These are phyloP conservation scores for Ogataea pini DNA, from an alignment of 805 yeast genomes.

Conservation along the genomic window DNA sequence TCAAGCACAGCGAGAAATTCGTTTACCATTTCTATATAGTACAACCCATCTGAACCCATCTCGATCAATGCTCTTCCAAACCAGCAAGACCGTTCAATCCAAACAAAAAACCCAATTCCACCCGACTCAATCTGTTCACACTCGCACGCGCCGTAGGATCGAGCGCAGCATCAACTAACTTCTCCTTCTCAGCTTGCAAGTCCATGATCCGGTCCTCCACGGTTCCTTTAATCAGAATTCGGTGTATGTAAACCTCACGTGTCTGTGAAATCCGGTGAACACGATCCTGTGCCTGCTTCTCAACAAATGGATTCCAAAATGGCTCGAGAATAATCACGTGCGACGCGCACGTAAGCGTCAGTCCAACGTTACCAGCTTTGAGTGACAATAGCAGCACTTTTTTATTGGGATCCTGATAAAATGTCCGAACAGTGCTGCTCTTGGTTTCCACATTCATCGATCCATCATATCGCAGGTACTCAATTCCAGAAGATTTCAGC, in stretches of 20 bases:
- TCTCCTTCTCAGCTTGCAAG: slow-evolving; percentile 76
- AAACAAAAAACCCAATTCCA: slow-evolving; percentile 75
- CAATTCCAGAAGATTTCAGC: slow-evolving; percentile 48
- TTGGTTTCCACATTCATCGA: slow-evolving; percentile 71
- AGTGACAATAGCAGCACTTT: slow-evolving; percentile 75
- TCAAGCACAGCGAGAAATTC: no score
- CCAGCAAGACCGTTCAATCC: slow-evolving; percentile 42
- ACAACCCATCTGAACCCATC: no score
- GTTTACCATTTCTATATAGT: neutral
- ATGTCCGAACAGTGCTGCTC: slow-evolving; percentile 59
- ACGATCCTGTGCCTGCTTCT: slow-evolving; percentile 95
- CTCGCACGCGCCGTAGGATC: slow-evolving; percentile 72
- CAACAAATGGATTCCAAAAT: slow-evolving; percentile 97
- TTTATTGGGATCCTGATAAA: slow-evolving; percentile 54
- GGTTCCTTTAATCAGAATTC: slow-evolving; percentile 65
- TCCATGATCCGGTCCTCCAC: slow-evolving; percentile 89
- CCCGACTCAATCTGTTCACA: slow-evolving; percentile 61
- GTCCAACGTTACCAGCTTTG: slow-evolving; percentile 93
- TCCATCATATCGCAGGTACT: slow-evolving; percentile 75
- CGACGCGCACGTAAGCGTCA: slow-evolving; percentile 91
- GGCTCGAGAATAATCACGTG: slow-evolving; percentile 93
- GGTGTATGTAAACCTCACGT: slow-evolving; percentile 72
- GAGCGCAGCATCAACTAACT: slow-evolving; percentile 77
- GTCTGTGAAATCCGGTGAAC: slow-evolving; percentile 94
- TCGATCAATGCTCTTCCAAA: slow-evolving; percentile 22